These are phyloP conservation scores for Euphorbia corollata DNA, from an alignment of 441 rosid species.

Conservation along the genomic window DNA sequence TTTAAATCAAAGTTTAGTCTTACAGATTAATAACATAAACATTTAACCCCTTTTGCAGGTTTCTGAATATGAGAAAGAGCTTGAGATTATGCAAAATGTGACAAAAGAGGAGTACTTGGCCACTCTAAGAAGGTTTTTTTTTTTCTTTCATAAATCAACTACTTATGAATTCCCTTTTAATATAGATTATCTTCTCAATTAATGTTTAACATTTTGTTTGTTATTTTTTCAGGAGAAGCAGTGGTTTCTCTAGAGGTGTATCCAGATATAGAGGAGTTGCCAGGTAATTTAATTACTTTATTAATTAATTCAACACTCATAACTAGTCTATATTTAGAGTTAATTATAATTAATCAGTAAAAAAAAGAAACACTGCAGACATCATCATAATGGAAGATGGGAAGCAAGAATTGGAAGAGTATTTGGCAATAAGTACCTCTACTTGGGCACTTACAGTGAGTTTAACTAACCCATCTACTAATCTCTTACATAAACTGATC, in stretches of 20 bases:
- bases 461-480: not conserved
- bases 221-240: conserved; percentile 40
- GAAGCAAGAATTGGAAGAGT: conserved; percentile 70
- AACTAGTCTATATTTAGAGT: too few relatives aligned
- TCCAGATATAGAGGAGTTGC: conserved; percentile 74
- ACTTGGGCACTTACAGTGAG: conserved; percentile 57
- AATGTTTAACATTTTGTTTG: not conserved
- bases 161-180: not conserved
- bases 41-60: conserved; percentile 22
- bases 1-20: not conserved
- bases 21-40: not conserved
- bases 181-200: too few relatives aligned
- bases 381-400: conserved; percentile 76
- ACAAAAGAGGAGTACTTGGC: conserved; percentile 55
- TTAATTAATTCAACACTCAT: not conserved
- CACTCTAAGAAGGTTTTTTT: conserved; percentile 47
- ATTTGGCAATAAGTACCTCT: conserved; percentile 65
- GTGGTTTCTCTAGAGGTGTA: conserved; percentile 69
- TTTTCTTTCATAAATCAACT: not conserved
- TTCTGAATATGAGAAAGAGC: conserved; percentile 47
- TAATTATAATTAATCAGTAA: too few relatives aligned
- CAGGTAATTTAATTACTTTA: conserved; percentile 25
- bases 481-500: not conserved
- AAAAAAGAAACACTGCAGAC: conserved; percentile 31
- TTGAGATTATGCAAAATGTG: conserved; percentile 38